Evolutionary conservation across 108 stramenopile species (phyloP).

Genomic region (Aurantiochytrium sp.): DNA sequence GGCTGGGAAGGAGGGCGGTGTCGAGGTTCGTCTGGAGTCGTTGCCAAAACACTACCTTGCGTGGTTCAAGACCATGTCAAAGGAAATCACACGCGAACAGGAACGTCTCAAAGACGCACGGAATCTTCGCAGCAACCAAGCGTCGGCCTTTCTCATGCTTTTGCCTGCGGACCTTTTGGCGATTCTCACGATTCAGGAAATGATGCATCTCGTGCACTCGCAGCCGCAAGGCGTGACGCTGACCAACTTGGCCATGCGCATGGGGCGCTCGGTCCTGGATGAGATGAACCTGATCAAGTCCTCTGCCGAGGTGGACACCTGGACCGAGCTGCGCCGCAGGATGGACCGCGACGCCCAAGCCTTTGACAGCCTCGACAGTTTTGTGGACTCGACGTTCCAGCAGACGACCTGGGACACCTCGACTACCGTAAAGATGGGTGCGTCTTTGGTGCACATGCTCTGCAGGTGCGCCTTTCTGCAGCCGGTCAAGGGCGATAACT

Average conservation of each 20-base stretch:
- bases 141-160: constrained; percentile 59
- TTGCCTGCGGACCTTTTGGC: constrained; percentile 76
- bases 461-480: not conserved
- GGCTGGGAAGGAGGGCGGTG: no score
- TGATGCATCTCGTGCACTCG: constrained; percentile 47
- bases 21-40: not conserved
- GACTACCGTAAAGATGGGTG: constrained; percentile 68
- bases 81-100: not conserved
- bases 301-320: constrained; percentile 35
- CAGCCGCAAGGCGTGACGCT: constrained; percentile 51
- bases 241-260: constrained; percentile 42
- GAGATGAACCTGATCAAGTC: constrained; percentile 71
- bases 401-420: constrained; percentile 56
- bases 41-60: not conserved
- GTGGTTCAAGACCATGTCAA: not conserved
- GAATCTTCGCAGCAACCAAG: not conserved
- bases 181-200: constrained; percentile 70
- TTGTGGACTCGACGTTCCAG: constrained; percentile 42
- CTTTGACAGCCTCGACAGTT: constrained; percentile 29
- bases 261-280: constrained; percentile 67
- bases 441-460: constrained; percentile 64
- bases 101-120: not conserved
- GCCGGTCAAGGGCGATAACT: constrained; percentile 29
- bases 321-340: not conserved
- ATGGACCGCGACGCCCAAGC: constrained; percentile 1